These are phyloP conservation scores for Thinopyrum obtusiflorum DNA, from an alignment of 202 grass and related monocot species.

Conservation along the genomic window DNA sequence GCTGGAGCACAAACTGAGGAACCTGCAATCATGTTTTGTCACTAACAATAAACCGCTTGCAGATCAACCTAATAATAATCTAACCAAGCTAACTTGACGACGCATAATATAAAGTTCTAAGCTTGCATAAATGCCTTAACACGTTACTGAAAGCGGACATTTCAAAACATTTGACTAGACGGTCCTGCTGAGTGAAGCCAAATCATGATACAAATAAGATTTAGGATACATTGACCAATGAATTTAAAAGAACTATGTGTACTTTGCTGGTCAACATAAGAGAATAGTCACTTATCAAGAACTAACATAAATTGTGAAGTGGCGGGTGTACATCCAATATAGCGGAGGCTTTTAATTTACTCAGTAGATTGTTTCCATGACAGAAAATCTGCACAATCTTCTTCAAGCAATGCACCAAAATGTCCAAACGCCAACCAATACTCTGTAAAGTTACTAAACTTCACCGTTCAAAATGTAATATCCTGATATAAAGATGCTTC, in stretches of 20 bases:
- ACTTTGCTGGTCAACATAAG: background rate
- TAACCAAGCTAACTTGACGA: background rate
- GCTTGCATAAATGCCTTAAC: background rate
- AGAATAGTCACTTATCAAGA: background rate
- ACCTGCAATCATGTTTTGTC: background rate
- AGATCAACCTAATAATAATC: background rate
- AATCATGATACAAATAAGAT: background rate
- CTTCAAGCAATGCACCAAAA: background rate
- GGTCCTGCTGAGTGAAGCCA: background rate
- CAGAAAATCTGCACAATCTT: conserved; percentile 3
- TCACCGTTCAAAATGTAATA: conserved; percentile 19
- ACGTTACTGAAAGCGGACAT: background rate
- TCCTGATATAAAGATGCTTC: background rate
- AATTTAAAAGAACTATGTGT: background rate
- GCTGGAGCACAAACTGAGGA: background rate
- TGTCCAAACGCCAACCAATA: background rate
- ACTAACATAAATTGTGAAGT: background rate
- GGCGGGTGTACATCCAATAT: background rate
- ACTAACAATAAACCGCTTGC: background rate
- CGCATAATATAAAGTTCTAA: background rate
- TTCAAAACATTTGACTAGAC: background rate
- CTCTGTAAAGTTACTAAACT: conserved; percentile 6
- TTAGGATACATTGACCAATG: background rate
- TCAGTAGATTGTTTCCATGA: background rate
- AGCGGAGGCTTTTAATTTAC: background rate